A percentile compares a stretch with the other conserved stretches of the same genome.
Conservation (phyloP, 768 basidiomycete species). For the Leccinum uliginosum region DNA sequence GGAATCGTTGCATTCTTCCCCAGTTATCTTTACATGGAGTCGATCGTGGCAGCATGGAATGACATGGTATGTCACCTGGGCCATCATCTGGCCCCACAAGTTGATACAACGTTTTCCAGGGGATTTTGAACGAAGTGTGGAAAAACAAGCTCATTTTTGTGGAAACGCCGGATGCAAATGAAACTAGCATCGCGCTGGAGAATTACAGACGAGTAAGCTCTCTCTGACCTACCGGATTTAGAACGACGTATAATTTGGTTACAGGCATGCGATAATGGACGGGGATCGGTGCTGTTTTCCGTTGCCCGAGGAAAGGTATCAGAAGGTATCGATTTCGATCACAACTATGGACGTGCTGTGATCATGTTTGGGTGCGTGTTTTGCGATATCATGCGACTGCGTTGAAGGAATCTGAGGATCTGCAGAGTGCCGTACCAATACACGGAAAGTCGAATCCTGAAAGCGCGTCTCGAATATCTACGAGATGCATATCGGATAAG, state of each 20-base stretch:
- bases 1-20: constrained; percentile 99
- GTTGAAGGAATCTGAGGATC: constrained; percentile 1
- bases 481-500: constrained; percentile 98
- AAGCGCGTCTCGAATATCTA: constrained; percentile 94
- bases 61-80: constrained; percentile 76
- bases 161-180: constrained; percentile 98
- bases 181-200: constrained; percentile 96
- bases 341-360: constrained; percentile 97
- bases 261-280: constrained; percentile 97
- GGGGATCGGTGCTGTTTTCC: constrained; percentile 93
- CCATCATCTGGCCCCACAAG: background rate
- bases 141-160: constrained; percentile 99
- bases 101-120: constrained; percentile 44
- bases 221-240: background rate
- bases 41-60: constrained; percentile 99
- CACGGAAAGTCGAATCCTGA: constrained; percentile 95
- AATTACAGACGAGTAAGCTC: constrained; percentile 83
- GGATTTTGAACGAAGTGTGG: constrained; percentile 98
- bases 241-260: background rate
- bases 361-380: constrained; percentile 93
- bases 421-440: constrained; percentile 92
- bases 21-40: constrained; percentile 99
- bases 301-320: constrained; percentile 99
- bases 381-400: background rate
- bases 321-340: constrained; percentile 99